Evolutionary conservation across 2,329 filamentous ascomycete genomes (phyloP), one percentile per base, ranked within the genome.

Genomic region (Sphaerulina populicola): DNA sequence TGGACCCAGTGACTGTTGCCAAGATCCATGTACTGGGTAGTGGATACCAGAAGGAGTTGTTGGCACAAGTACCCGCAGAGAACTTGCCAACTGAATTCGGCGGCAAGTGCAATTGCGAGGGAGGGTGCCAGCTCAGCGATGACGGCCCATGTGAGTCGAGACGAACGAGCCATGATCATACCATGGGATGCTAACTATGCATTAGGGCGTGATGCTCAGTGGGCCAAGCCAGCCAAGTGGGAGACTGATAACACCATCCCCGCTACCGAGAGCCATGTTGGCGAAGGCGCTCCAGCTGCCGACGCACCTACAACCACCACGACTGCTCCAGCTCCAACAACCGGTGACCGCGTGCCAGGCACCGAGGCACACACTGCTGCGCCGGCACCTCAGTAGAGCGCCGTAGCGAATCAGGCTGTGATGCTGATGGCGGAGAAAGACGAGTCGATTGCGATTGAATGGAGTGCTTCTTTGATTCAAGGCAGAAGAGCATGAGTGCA

Each of bases 1-100:
- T 98, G 64, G 93, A 98, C 73, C 93, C 93, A 46, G 89, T 98
- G 65, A 98, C 93, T 43, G 90, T 94, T 55, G 78, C 84, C 68
- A 98, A 98, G 81, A 98, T 98, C 67, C 82, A 94, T 72, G 83
- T 98, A 51, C 78, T 97, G 36, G 88, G 90, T 59, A 73, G 75
- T 59, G 76, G 80, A 54, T 97, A 96, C 76, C 79, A 94, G 76
- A 81, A 79, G 65, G 87, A 95, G 70, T 76, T 98, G 51, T 76
- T 95, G 55, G 77, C 74, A 52, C 93, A 98, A 74, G 80, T 98
- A 2, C 85, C 89, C 1, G 77, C 82, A 47, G 90, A 96, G 78
- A 96, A 94, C 74, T 77, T 98, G 55, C 93, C 93, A 56, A 83
- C 82, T 71, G 75, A 81, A 54, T 91, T 95, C 63, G 93, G 93